Percentiles rank a stretch among this genome's conserved stretches.
Evolutionary conservation across 176 grass and related monocot species (phyloP).

Genomic region (Carex myosuroides): DNA sequence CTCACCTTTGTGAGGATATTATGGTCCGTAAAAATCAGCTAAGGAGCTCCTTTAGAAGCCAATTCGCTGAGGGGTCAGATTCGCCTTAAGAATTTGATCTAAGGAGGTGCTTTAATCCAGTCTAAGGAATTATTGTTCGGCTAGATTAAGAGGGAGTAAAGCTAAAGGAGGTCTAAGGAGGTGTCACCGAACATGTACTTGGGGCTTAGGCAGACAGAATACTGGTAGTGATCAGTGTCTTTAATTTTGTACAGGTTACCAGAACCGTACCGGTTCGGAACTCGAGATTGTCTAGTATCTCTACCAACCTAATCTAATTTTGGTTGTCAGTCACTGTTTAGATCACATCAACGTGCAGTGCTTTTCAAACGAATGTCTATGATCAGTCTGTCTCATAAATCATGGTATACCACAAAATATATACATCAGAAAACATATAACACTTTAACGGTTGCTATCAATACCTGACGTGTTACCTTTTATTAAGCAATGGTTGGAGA

Average conservation of each 20-base stretch:
- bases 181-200: no score
- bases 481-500: not conserved
- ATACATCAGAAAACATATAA: not conserved
- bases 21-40: no score
- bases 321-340: not conserved
- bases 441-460: not conserved
- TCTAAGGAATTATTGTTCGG: no score
- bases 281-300: slow-evolving; percentile 5
- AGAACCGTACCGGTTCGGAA: not conserved
- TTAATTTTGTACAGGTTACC: not conserved
- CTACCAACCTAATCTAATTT: not conserved
- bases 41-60: no score
- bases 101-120: no score
- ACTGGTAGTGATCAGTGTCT: not conserved
- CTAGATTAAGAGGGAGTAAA: no score
- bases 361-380: slow-evolving; percentile 5
- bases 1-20: no score
- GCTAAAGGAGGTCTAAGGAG: no score
- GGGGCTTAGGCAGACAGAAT: no score
- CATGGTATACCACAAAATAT: not conserved
- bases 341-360: slow-evolving; percentile 8
- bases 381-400: not conserved
- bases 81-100: no score
- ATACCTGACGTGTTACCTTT: not conserved
- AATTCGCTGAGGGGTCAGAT: no score